A percentile compares a stretch with the other conserved stretches of the same genome.
These are phyloP conservation scores for Articulospora tetracladia DNA, from an alignment of 495 filamentous ascomycete genomes.

Conservation along the genomic window DNA sequence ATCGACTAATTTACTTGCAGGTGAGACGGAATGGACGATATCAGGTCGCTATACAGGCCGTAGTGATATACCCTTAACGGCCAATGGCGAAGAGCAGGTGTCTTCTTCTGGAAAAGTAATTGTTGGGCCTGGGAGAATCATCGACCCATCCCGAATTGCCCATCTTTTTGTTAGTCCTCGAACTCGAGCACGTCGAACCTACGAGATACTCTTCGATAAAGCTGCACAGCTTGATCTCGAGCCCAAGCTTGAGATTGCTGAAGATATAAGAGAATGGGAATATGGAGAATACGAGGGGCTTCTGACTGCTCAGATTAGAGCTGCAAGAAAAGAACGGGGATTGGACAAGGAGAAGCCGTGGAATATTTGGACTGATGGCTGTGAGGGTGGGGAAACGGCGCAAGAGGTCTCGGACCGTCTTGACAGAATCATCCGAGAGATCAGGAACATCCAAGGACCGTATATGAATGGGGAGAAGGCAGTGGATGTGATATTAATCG, in stretches of 20 bases:
- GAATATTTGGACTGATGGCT: constrained; percentile 69
- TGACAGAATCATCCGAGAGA: constrained; percentile 60
- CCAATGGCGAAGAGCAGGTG: constrained; percentile 66
- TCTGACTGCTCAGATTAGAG: constrained; percentile 56
- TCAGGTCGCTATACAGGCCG: constrained; percentile 74
- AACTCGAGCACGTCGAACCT: constrained; percentile 63
- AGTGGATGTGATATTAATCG: constrained; percentile 63
- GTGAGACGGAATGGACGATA: constrained; percentile 82
- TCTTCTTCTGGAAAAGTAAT: constrained; percentile 61
- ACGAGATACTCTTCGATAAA: constrained; percentile 65
- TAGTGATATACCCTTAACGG: constrained; percentile 68
- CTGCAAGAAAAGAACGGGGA: constrained; percentile 44
- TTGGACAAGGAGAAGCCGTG: constrained; percentile 49
- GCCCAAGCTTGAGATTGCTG: constrained; percentile 51
- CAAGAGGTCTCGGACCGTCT: constrained; percentile 56
- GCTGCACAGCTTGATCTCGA: constrained; percentile 30
- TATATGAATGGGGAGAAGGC: constrained; percentile 38
- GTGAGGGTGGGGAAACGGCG: constrained; percentile 52
- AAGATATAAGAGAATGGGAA: constrained; percentile 72
- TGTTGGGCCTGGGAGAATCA: constrained; percentile 64
- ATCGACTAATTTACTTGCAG: constrained; percentile 11
- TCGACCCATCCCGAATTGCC: constrained; percentile 64
- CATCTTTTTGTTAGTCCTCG: constrained; percentile 74
- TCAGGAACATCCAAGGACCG: constrained; percentile 46
- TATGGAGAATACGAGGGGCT: constrained; percentile 78